Percentiles rank a stretch among this genome's conserved stretches.
Evolutionary conservation across 805 yeast genomes (phyloP).

Genomic region (Zygosaccharomyces pseudorouxii): DNA sequence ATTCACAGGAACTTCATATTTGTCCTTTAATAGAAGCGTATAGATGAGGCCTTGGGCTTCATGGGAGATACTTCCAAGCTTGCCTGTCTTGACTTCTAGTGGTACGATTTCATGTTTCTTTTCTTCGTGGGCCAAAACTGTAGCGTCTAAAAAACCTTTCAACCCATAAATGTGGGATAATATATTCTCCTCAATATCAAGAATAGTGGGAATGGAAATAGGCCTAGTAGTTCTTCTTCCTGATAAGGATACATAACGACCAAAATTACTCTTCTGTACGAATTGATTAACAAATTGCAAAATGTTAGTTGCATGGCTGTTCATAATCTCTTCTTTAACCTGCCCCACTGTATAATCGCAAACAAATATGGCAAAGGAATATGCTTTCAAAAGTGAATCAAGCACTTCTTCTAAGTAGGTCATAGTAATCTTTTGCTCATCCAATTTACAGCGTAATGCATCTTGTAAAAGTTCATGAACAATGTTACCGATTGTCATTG

Average conservation of each 20-base stretch:
- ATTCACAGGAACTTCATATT: slow-evolving; percentile 65
- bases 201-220: slow-evolving; percentile 55
- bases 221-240: slow-evolving; percentile 36
- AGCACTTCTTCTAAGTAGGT: slow-evolving; percentile 31
- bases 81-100: slow-evolving; percentile 87
- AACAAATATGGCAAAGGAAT: slow-evolving; percentile 49
- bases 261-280: slow-evolving; percentile 34
- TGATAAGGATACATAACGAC: slow-evolving; percentile 22
- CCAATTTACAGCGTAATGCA: slow-evolving; percentile 36
- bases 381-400: slow-evolving; percentile 41
- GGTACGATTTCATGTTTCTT: slow-evolving; percentile 57
- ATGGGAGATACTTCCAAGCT: slow-evolving; percentile 56
- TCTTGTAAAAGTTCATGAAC: slow-evolving; percentile 69
- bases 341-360: slow-evolving; percentile 47
- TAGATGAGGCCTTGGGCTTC: slow-evolving; percentile 85
- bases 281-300: slow-evolving; percentile 49
- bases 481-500: slow-evolving; percentile 73
- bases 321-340: slow-evolving; percentile 40
- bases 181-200: slow-evolving; percentile 85
- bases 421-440: slow-evolving; percentile 28
- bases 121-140: slow-evolving; percentile 55
- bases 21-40: slow-evolving; percentile 69
- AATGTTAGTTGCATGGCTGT: slow-evolving; percentile 48
- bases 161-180: slow-evolving; percentile 90
- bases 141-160: slow-evolving; percentile 85